phyloP scores from a whole-genome alignment of 352 stramenopile genomes.

The Pythium angustatum region DNA sequence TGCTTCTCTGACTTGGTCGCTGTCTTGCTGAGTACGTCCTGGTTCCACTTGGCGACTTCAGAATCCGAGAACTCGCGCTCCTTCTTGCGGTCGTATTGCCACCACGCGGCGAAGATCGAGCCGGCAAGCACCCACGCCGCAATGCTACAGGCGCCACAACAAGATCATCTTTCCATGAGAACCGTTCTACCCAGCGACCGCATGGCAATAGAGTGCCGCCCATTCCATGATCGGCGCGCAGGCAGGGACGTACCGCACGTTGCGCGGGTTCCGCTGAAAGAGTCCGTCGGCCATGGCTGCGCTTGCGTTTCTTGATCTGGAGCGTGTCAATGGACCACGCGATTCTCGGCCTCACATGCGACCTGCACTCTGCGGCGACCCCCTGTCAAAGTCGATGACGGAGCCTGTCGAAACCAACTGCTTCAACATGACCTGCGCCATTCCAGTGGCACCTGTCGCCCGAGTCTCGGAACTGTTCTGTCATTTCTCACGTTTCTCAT shows the following conservation, averaged over 20 bases:
- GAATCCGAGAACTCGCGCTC: slow-evolving; percentile 51
- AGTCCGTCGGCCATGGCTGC: slow-evolving; percentile 23
- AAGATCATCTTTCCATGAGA: neutral
- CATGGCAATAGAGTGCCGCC: neutral
- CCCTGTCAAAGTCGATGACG: slow-evolving; percentile 24
- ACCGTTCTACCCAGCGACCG: neutral
- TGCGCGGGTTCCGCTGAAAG: slow-evolving; percentile 33
- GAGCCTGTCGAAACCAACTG: too few relatives aligned
- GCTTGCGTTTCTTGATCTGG: neutral
- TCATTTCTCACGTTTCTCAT: too few relatives aligned
- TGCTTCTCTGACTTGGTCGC: slow-evolving; percentile 35
- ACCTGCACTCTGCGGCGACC: slow-evolving; percentile 6
- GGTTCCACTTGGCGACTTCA: slow-evolving; percentile 56
- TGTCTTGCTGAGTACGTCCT: slow-evolving; percentile 50
- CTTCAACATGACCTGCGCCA: neutral
- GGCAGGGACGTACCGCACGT: slow-evolving; percentile 23
- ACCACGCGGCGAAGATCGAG: slow-evolving; percentile 44
- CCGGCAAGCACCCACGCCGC: slow-evolving; percentile 51
- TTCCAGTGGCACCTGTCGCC: too few relatives aligned
- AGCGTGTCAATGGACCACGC: neutral
- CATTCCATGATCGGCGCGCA: neutral
- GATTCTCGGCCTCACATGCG: neutral
- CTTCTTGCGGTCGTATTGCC: slow-evolving; percentile 60
- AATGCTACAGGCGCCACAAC: slow-evolving; percentile 37
- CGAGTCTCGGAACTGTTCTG: too few relatives aligned